Conservation (phyloP, 2,329 filamentous ascomycete species). For the Phaeoacremonium minimum region DNA sequence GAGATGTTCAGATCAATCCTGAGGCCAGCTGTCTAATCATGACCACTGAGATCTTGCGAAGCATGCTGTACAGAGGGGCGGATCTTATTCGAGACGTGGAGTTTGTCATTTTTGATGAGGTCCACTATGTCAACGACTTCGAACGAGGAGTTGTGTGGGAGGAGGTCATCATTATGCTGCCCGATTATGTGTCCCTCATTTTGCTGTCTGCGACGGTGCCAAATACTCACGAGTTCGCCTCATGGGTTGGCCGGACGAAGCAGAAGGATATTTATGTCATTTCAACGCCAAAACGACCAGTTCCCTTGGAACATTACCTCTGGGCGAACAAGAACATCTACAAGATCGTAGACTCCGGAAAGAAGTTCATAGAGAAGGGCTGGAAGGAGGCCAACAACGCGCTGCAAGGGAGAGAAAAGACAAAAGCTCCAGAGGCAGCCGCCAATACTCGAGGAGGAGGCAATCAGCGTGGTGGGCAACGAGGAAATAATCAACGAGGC, state of each 20-base stretch:
- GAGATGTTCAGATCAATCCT: constrained; percentile 95
- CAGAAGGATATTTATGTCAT: constrained; percentile 99
- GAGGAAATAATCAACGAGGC: constrained; percentile 42
- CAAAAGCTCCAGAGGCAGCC: constrained; percentile 43
- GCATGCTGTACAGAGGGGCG: constrained; percentile 95
- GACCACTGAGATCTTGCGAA: constrained; percentile 96
- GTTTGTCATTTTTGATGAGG: constrained; percentile 98
- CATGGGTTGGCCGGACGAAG: constrained; percentile 96
- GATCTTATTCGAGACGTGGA: constrained; percentile 96
- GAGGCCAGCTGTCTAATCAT: constrained; percentile 98
- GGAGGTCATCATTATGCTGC: constrained; percentile 99
- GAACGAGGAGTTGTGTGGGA: constrained; percentile 98
- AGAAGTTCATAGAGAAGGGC: constrained; percentile 84
- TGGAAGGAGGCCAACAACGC: constrained; percentile 92
- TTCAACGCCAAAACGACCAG: constrained; percentile 90
- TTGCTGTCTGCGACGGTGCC: constrained; percentile 93
- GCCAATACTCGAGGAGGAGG: constrained; percentile 38
- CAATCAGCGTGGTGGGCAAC: constrained; percentile 44
- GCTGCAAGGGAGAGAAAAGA: constrained; percentile 76
- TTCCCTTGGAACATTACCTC: constrained; percentile 91
- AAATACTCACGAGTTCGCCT: constrained; percentile 96
- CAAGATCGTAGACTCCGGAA: constrained; percentile 92
- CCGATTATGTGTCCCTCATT: constrained; percentile 93
- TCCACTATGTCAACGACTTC: constrained; percentile 96
- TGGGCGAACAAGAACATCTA: constrained; percentile 92